Percentiles rank a stretch among this genome's conserved stretches.
Evolutionary conservation across 225 moss, liverwort and hornwort species (phyloP).

Genomic region (Marchantia polymorpha): DNA sequence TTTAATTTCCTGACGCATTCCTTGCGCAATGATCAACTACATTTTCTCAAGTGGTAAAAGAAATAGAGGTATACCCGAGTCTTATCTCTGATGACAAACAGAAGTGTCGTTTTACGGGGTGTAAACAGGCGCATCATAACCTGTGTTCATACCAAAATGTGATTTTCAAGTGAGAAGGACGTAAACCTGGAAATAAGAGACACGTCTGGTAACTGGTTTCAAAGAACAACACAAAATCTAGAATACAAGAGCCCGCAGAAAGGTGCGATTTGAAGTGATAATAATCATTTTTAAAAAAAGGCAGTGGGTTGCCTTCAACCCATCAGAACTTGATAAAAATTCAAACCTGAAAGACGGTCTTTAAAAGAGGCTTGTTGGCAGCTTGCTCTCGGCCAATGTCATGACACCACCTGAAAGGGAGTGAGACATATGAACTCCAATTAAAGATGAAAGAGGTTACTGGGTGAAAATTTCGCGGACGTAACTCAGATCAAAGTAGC

Average conservation of each 20-base stretch:
- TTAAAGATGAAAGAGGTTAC: too few relatives aligned
- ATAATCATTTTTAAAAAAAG: not conserved
- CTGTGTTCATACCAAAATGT: not conserved
- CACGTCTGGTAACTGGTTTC: too few relatives aligned
- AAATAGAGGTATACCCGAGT: conserved; percentile 35
- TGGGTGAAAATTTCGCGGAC: too few relatives aligned
- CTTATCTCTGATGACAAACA: conserved; percentile 97
- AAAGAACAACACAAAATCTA: not conserved
- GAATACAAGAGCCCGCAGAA: not conserved
- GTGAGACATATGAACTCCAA: not conserved
- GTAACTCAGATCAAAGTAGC: too few relatives aligned
- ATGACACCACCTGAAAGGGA: conserved; percentile 67
- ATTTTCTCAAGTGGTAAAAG: too few relatives aligned
- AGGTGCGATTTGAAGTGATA: not conserved
- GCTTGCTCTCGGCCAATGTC: conserved; percentile 99
- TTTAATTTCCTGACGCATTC: not conserved
- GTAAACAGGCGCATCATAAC: conserved; percentile 97
- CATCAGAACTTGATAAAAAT: not conserved
- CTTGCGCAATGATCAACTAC: not conserved
- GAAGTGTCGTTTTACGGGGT: conserved; percentile 78
- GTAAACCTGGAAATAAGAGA: too few relatives aligned
- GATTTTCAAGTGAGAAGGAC: too few relatives aligned
- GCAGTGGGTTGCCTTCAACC: not conserved
- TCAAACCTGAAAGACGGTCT: conserved; percentile 75
- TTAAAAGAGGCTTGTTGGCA: conserved; percentile 88